These are phyloP conservation scores for Dactylellina haptotyla DNA, from an alignment of 2,329 filamentous ascomycete genomes.

Conservation along the genomic window DNA sequence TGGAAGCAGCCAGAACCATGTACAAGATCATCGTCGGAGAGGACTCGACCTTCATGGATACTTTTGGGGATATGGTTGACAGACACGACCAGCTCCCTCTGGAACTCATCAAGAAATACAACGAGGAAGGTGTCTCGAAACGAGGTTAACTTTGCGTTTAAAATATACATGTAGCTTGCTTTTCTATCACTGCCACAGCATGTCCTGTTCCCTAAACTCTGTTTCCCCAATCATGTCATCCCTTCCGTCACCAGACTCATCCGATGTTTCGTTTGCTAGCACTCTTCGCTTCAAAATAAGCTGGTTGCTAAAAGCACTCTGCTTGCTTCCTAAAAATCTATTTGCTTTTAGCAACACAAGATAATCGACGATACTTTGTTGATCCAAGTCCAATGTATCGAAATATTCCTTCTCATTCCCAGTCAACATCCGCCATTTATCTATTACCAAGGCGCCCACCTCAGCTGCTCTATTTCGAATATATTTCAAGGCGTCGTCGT, in stretches of 20 bases:
- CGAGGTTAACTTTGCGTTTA: background rate
- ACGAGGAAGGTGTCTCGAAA: background rate
- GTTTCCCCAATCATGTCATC: background rate
- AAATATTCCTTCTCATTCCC: slow-evolving; percentile 60
- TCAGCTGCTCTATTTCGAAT: slow-evolving; percentile 64
- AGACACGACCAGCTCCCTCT: too few species aligned
- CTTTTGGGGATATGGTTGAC: slow-evolving; percentile 11
- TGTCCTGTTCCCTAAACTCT: background rate
- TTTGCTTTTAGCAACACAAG: slow-evolving; percentile 62
- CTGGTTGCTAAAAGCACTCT: background rate
- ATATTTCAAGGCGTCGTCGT: slow-evolving; percentile 60
- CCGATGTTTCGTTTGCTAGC: background rate
- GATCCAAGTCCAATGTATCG: slow-evolving; percentile 63
- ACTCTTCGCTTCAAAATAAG: background rate
- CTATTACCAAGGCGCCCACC: slow-evolving; percentile 60
- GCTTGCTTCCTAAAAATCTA: slow-evolving; percentile 60
- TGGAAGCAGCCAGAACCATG: background rate
- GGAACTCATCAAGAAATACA: too few species aligned
- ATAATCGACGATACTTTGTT: slow-evolving; percentile 64
- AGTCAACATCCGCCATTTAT: slow-evolving; percentile 61
- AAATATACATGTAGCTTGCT: background rate
- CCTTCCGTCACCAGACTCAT: background rate
- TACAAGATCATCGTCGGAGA: slow-evolving; percentile 38
- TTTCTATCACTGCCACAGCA: background rate
- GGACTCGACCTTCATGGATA: slow-evolving; percentile 35